Percentiles rank a stretch among this genome's conserved stretches.
Evolutionary conservation across 2,329 filamentous ascomycete species (phyloP).

Genomic region (Penicillium brasilianum): DNA sequence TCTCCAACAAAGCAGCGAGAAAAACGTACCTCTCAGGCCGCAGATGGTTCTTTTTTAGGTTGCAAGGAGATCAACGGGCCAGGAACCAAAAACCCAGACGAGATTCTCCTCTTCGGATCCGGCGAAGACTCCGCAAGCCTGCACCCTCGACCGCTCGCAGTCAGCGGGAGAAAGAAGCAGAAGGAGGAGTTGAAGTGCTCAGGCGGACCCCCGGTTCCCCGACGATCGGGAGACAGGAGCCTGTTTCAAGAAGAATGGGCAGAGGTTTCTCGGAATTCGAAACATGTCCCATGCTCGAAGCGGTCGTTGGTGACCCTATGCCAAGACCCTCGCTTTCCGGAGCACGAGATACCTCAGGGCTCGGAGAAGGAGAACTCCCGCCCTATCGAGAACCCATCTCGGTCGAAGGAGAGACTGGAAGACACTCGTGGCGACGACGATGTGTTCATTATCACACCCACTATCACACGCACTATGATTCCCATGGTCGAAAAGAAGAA

Average conservation of each 20-base stretch:
- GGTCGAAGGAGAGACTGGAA: conserved; percentile 21
- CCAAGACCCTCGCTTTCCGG: conserved; percentile 28
- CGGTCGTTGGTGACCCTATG: conserved; percentile 34
- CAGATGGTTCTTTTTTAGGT: conserved; percentile 48
- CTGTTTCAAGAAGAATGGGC: conserved; percentile 36
- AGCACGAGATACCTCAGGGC: conserved; percentile 25
- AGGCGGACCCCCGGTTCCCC: conserved; percentile 12
- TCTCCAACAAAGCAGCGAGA: conserved; percentile 32
- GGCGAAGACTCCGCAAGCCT: conserved; percentile 32
- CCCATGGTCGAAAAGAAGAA: conserved; percentile 30
- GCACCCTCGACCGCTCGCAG: conserved; percentile 29
- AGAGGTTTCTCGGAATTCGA: conserved; percentile 43
- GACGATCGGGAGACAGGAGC: conserved; percentile 26
- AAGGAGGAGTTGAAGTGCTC: conserved; percentile 26
- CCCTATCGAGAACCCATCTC: conserved; percentile 17
- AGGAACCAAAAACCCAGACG: conserved; percentile 43
- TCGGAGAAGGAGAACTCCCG: conserved; percentile 34
- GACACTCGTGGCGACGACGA: conserved; percentile 33
- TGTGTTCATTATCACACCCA: conserved; percentile 48
- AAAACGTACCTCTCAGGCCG: conserved; percentile 25
- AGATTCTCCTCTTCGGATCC: conserved; percentile 43
- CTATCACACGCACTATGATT: conserved; percentile 49
- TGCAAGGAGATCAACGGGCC: conserved; percentile 46
- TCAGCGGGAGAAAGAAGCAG: conserved; percentile 31
- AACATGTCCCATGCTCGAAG: conserved; percentile 42